Conservation (phyloP, 371 early-diverging fungal species). For the Syncephalis fuscata region DNA sequence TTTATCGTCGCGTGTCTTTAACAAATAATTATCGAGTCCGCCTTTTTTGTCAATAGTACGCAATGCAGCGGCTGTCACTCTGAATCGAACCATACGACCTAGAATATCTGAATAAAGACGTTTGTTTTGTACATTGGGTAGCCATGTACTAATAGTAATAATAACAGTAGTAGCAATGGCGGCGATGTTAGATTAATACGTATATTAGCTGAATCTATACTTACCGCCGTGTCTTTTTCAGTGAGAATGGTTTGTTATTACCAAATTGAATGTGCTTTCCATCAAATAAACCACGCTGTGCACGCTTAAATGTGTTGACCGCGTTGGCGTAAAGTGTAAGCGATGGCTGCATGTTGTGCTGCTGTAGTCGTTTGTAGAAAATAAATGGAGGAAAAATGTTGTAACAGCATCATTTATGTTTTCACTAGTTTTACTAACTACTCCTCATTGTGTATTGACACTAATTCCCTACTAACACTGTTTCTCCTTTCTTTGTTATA, state of each 20-base stretch:
- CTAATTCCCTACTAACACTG: too few relatives aligned
- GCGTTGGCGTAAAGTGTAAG: too few relatives aligned
- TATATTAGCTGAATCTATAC: too few relatives aligned
- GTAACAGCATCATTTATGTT: too few relatives aligned
- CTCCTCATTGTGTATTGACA: too few relatives aligned
- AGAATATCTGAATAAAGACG: conserved; percentile 50
- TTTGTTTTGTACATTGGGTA: conserved; percentile 62
- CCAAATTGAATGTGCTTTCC: conserved; percentile 59
- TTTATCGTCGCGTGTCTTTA: conserved; percentile 48
- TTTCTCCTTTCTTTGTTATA: too few relatives aligned
- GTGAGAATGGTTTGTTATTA: conserved; percentile 61
- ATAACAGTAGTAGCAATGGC: too few relatives aligned
- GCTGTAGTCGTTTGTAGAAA: too few relatives aligned
- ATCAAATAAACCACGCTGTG: conserved; percentile 33
- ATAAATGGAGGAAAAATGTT: too few relatives aligned
- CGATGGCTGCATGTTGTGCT: too few relatives aligned
- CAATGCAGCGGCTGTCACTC: conserved; percentile 50
- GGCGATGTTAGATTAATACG: too few relatives aligned
- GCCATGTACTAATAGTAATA: conserved; percentile 24
- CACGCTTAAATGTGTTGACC: background rate
- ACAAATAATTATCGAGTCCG: conserved; percentile 61
- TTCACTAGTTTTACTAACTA: too few relatives aligned
- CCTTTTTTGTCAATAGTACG: conserved; percentile 78
- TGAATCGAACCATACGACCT: conserved; percentile 31
- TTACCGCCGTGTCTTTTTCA: conserved; percentile 56